A percentile compares a stretch with the other conserved stretches of the same genome.
Evolutionary conservation across 1,284 basidiomycete species (phyloP).

Genomic region (Ganoderma lucidum): DNA sequence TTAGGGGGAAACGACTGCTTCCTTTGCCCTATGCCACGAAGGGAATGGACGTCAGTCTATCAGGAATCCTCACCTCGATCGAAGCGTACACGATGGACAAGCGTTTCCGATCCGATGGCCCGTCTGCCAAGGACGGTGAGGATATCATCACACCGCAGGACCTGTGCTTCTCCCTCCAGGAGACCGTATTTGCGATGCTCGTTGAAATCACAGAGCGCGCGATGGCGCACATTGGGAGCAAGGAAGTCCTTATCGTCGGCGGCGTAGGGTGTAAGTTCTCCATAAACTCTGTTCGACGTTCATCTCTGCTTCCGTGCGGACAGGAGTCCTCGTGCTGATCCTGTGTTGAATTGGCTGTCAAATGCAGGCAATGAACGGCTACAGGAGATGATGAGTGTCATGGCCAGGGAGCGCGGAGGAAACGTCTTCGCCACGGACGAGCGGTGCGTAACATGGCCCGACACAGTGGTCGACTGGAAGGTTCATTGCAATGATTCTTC

Average conservation of each 20-base stretch:
- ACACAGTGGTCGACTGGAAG: conserved; percentile 11
- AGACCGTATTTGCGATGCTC: conserved; percentile 98
- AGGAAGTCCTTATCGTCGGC: conserved; percentile 96
- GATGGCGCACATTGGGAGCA: conserved; percentile 98
- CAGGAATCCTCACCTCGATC: conserved; percentile 89
- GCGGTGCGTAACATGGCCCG: conserved; percentile 58
- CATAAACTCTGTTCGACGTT: conserved; percentile 17
- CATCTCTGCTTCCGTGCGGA: conserved; percentile 1
- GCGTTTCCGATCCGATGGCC: conserved; percentile 63
- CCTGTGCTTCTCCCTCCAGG: conserved; percentile 96
- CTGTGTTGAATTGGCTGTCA: conserved; percentile 5
- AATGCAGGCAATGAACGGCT: conserved; percentile 84
- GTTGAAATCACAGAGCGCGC: conserved; percentile 99
- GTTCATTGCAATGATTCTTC: conserved; percentile 13
- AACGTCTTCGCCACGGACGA: conserved; percentile 97
- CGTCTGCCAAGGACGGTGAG: conserved; percentile 49
- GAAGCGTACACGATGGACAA: conserved; percentile 90
- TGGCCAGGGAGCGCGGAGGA: conserved; percentile 92
- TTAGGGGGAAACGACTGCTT: conserved; percentile 78
- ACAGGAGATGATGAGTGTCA: conserved; percentile 99
- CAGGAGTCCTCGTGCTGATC: neutral
- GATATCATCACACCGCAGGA: conserved; percentile 93
- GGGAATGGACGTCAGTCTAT: conserved; percentile 98
- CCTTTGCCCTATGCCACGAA: conserved; percentile 96
- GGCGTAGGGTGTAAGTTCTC: conserved; percentile 92